Evolutionary conservation across 2,329 filamentous ascomycete species (phyloP).

Genomic region (Trichoderma sp.): DNA sequence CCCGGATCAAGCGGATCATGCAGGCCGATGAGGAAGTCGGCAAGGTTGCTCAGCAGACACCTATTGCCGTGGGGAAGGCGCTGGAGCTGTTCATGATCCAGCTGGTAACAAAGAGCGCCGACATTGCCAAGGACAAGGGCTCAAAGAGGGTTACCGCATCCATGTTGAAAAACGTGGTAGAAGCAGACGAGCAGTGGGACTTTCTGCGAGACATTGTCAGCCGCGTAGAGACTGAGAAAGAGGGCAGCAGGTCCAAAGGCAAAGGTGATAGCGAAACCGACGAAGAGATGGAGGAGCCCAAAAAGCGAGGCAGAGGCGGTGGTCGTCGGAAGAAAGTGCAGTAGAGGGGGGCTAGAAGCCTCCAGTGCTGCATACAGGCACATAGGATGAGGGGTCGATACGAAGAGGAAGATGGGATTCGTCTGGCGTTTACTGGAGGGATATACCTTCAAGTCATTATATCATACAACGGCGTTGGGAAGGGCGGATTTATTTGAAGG

Average conservation of each 20-base stretch:
- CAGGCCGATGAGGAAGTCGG: conserved; percentile 98
- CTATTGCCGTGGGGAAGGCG: conserved; percentile 92
- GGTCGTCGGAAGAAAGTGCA: conserved; percentile 54
- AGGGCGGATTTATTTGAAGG: conserved; percentile 1
- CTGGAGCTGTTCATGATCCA: conserved; percentile 98
- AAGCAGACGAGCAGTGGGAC: conserved; percentile 89
- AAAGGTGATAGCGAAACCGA: conserved; percentile 58
- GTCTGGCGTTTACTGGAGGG: conserved; percentile 32
- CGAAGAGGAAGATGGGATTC: conserved; percentile 19
- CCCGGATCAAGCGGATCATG: conserved; percentile 98
- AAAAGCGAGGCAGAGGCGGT: conserved; percentile 50
- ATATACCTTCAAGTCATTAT: conserved; percentile 15
- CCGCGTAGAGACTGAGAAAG: conserved; percentile 69
- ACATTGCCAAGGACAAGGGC: conserved; percentile 77
- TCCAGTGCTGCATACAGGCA: neutral
- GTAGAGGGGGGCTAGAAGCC: conserved; percentile 25
- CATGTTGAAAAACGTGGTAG: conserved; percentile 89
- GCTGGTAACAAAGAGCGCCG: conserved; percentile 83
- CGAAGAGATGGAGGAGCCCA: conserved; percentile 50
- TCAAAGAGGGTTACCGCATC: conserved; percentile 87
- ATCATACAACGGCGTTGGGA: conserved; percentile 35
- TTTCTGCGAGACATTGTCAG: conserved; percentile 89
- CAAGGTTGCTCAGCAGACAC: conserved; percentile 96
- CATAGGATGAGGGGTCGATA: conserved; percentile 16
- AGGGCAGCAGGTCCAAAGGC: conserved; percentile 42